These are phyloP conservation scores for Liriodendron chinense DNA, from an alignment of 164 flowering plant species.

Conservation along the genomic window DNA sequence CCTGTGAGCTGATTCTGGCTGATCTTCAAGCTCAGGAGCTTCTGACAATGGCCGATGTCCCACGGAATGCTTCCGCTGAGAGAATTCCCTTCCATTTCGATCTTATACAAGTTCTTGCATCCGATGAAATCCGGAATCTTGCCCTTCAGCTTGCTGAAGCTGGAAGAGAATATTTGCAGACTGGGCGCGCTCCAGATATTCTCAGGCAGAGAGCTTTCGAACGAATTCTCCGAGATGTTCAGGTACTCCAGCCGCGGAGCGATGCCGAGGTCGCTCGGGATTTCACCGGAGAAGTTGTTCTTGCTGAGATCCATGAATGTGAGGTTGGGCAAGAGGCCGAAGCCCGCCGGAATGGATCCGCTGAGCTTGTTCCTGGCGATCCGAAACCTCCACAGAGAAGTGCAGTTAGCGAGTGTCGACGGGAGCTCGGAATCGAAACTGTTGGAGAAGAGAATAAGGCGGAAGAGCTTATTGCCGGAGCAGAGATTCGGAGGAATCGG, in stretches of 20 bases:
- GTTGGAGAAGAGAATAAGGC: constrained; percentile 78
- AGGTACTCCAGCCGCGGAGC: constrained; percentile 43
- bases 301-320: constrained; percentile 66
- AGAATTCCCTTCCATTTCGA: constrained; percentile 63
- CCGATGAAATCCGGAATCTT: constrained; percentile 70
- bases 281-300: constrained; percentile 60
- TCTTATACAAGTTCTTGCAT: constrained; percentile 60
- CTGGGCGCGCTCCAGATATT: constrained; percentile 70
- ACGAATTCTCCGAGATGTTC: constrained; percentile 58
- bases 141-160: constrained; percentile 42
- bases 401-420: constrained; percentile 47
- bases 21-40: constrained; percentile 59
- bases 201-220: constrained; percentile 41
- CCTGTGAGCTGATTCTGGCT: constrained; percentile 60
- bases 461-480: constrained; percentile 46
- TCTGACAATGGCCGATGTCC: constrained; percentile 75
- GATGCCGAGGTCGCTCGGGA: constrained; percentile 63
- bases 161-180: constrained; percentile 66
- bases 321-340: constrained; percentile 54
- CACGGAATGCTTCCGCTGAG: constrained; percentile 70
- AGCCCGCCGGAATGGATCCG: constrained; percentile 71
- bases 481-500: constrained; percentile 72
- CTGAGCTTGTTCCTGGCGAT: constrained; percentile 56
- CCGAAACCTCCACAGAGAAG: constrained; percentile 54
- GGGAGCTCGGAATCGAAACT: constrained; percentile 48